Base-by-base conservation (phyloP, 768 basidiomycete species). In the Lactarius deliciosus region DNA sequence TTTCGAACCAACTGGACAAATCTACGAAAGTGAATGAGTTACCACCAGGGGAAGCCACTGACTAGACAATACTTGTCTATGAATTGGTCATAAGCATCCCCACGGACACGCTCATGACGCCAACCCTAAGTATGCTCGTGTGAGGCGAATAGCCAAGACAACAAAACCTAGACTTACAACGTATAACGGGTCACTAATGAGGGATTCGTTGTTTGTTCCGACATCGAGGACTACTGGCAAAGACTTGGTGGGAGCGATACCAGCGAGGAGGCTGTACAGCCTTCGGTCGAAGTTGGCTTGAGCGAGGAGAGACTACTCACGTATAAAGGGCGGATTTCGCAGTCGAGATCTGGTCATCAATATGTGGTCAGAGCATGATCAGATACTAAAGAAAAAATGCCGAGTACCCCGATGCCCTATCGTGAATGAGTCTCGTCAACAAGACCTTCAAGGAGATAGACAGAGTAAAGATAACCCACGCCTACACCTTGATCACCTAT, bases 301-400 rank as follows among this genome's bases (percentile, higher is more conserved):
- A 8, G 8, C 18, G 22, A 32, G 25, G 2, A 22, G 13, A 28
- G 28, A 28, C 30, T 22, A 76, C 81, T 25, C 64, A 88, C 86
- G 88, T 87, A 72, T 91, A 91, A 30, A 94, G 85, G 9, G 83
- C 88, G 7, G 91, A 85, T 79, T 94, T 94, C 10, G 90, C 90
- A 0, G 86, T 81, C 0, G 88, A 86, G 60, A 92, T 91, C 86
- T 90, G 70, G 32, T 5, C 43, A 45, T 13, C 65, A 25, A 36
- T 1, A 30, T 41, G 25, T 50, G 20, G 55, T 65, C 30, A 66
- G 61, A 55, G 22, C 28, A 38, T 2, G 25, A 43, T 41, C 30
- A 11, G 36, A 18, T 5, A 61, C 8, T 41, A 32, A 60, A 30
- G 11, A 25, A 34, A 8, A 20, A 36, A 38, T 5, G 41, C 15